These are phyloP conservation scores for Neopestalotiopsis sp. DNA, from an alignment of 2,329 filamentous ascomycete species.

Conservation along the genomic window DNA sequence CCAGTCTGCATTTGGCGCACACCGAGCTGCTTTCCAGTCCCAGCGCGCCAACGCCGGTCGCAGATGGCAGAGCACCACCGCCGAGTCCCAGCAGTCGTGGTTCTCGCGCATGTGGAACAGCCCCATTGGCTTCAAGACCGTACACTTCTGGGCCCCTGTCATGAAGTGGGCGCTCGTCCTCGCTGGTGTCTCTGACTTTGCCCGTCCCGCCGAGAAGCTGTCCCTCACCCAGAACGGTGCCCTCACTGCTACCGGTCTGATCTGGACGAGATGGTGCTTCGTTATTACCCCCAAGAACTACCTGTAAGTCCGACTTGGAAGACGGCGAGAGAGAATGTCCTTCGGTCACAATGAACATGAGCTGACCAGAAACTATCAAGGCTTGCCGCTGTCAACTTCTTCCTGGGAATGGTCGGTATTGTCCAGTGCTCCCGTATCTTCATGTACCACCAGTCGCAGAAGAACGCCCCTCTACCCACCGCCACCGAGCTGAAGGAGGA, in stretches of 20 bases:
- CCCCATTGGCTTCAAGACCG: slow-evolving; percentile 84
- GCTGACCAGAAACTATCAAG: slow-evolving; percentile 6
- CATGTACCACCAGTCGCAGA: slow-evolving; percentile 65
- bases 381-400: slow-evolving; percentile 96
- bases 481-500: slow-evolving; percentile 35
- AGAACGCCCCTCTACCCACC: slow-evolving; percentile 45
- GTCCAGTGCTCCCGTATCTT: slow-evolving; percentile 82
- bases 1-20: slow-evolving; percentile 52
- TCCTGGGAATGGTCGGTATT: slow-evolving; percentile 86
- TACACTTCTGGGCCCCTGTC: slow-evolving; percentile 98
- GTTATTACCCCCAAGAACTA: slow-evolving; percentile 94
- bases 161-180: slow-evolving; percentile 98
- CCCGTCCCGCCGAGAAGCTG: slow-evolving; percentile 88
- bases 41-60: slow-evolving; percentile 51
- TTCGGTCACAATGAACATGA: not conserved
- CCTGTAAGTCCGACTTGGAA: slow-evolving; percentile 62
- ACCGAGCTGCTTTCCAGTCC: slow-evolving; percentile 59
- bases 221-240: slow-evolving; percentile 92
- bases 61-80: slow-evolving; percentile 74
- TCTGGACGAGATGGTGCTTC: slow-evolving; percentile 99
- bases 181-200: slow-evolving; percentile 89
- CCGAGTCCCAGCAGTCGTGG: slow-evolving; percentile 53
- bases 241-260: slow-evolving; percentile 86
- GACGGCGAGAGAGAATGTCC: not conserved
- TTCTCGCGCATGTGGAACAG: slow-evolving; percentile 85